Conservation (phyloP, 176 grass and related monocot genomes). For the Oryza coarctata region DNA sequence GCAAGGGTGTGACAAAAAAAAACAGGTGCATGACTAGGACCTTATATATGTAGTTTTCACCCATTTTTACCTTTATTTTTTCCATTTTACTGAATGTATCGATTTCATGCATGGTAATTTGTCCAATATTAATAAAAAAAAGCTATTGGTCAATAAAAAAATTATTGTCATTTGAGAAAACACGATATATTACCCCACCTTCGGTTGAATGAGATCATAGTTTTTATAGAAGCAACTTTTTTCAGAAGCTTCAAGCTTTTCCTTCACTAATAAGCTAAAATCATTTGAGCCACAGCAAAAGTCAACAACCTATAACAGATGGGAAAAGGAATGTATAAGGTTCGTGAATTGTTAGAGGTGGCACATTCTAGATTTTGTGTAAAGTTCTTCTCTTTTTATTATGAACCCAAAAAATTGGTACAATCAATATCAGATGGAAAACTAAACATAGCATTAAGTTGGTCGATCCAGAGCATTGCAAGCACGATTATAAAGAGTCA, state of each 20-base stretch:
- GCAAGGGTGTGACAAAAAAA: not conserved
- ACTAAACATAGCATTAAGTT: not conserved
- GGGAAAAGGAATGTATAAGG: conserved; percentile 19
- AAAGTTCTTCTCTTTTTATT: not conserved
- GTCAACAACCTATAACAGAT: conserved; percentile 70
- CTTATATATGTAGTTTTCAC: not conserved
- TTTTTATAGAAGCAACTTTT: conserved; percentile 92
- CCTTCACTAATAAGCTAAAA: conserved; percentile 83
- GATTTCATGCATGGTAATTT: not conserved
- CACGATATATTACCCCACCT: conserved; percentile 42
- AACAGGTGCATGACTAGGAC: conserved; percentile 2
- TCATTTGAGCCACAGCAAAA: conserved; percentile 97
- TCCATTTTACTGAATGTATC: not conserved
- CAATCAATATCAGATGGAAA: not conserved
- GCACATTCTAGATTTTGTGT: not conserved
- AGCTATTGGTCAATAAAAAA: too few species aligned
- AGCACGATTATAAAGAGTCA: not conserved
- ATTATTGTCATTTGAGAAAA: not conserved
- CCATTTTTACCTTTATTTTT: not conserved
- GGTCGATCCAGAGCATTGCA: not conserved
- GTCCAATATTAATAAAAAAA: conserved; percentile 22
- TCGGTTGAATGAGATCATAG: conserved; percentile 83
- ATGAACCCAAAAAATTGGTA: not conserved
- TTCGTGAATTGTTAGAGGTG: not conserved
- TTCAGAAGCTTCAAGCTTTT: conserved; percentile 64